A percentile compares a stretch with the other conserved stretches of the same genome.
Conservation (phyloP, 495 filamentous ascomycete species). For the Xylaria acuta region DNA sequence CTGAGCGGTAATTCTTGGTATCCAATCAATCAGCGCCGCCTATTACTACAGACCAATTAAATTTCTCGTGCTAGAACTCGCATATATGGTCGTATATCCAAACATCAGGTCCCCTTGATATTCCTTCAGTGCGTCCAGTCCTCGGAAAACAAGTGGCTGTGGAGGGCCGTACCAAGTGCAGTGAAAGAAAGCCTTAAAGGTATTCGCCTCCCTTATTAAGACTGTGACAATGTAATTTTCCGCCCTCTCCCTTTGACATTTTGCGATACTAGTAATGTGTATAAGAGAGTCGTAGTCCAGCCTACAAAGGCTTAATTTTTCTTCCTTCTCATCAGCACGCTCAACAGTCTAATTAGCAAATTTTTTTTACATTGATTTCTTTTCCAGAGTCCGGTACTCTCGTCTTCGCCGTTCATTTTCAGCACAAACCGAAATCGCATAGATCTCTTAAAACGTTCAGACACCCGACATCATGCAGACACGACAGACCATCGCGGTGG, state of each 20-base stretch:
- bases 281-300: constrained; percentile 3
- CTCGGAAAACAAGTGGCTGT: background rate
- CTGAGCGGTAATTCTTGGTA: background rate
- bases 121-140: background rate
- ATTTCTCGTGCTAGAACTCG: background rate
- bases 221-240: constrained; percentile 1
- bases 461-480: constrained; percentile 48
- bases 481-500: constrained; percentile 39
- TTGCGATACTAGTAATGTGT: background rate
- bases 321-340: background rate
- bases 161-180: background rate
- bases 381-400: constrained; percentile 27
- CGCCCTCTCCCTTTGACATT: background rate
- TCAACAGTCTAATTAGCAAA: background rate
- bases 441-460: constrained; percentile 1
- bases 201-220: background rate
- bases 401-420: constrained; percentile 8
- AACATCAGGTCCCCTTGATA: background rate
- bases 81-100: background rate
- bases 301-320: background rate
- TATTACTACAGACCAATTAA: background rate
- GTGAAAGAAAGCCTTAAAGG: background rate
- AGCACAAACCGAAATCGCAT: background rate
- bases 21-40: constrained; percentile 19
- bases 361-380: constrained; percentile 4